Base-by-base conservation (phyloP, 1,284 basidiomycete genomes). In the Cryptococcus sp. region DNA sequence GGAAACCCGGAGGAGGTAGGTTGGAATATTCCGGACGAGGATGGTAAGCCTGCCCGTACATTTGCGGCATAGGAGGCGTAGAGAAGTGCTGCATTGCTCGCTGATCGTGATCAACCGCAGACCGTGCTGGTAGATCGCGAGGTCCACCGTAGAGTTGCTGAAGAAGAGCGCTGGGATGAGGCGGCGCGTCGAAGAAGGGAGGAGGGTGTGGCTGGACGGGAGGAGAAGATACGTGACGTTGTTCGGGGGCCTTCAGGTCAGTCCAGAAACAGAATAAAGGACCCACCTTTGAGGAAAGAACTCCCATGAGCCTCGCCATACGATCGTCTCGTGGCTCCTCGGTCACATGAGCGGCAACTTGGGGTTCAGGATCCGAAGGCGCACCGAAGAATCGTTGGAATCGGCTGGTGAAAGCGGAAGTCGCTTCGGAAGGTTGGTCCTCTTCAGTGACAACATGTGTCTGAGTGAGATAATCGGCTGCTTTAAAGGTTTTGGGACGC, bases 341-440 rank as follows among this genome's bases (percentile, higher is more conserved):
- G 22, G 53, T 7, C 31, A 38, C 54, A 39, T 31, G 50, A 20
- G 45, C 45, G 4, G 45, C 45, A 19, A 5, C 45, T 23, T 27
- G 38, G 51, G 20, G 22, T 19, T 19, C 11, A 16, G 20, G 19
- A 38, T 38, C 15, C 45, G 27, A 41, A 47, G 31, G 39, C 17
- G 42, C 31, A 25, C 64, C 66, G 54, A 78, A 78, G 65, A 75
- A 76, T 31, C 64, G 62, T 54, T 74, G 73, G 62, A 78, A 78
- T 0, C 76, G 69, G 55, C 70, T 72, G 25, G 62, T 59, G 60
- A 73, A 74, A 2, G 63, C 70, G 17, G 57, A 64, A 15, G 54
- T 27, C 5, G 53, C 50, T 23, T 54, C 22, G 2, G 57, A 25
- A 51, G 58, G 56, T n/a, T 60, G 40, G 41, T 64, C 54, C 7